phyloP scores from a whole-genome alignment of 345 rosid genomes.

The Hypericum androsaemum region DNA sequence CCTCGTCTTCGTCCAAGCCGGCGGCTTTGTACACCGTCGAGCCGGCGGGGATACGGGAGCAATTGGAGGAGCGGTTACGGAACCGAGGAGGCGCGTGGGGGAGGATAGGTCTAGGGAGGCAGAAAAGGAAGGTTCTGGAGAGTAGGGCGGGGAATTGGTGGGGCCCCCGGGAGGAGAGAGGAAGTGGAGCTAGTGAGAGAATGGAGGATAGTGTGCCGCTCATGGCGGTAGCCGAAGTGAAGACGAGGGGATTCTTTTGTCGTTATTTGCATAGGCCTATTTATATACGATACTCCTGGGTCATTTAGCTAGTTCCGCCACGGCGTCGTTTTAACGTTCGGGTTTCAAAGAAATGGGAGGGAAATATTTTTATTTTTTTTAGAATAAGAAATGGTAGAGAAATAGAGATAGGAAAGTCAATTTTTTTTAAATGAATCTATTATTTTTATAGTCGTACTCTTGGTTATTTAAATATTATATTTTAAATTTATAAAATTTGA shows the following conservation, averaged over 20 bases:
- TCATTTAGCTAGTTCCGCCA: too few species aligned
- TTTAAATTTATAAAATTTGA: too few species aligned
- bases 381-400: conserved; percentile 11
- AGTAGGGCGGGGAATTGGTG: conserved; percentile 17
- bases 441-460: too few species aligned
- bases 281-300: too few species aligned
- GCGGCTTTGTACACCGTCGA: conserved; percentile 55
- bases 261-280: not conserved
- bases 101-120: conserved; percentile 23
- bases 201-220: conserved; percentile 31
- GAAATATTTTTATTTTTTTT: too few species aligned
- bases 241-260: not conserved
- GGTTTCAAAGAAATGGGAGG: conserved; percentile 9
- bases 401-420: not conserved
- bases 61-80: conserved; percentile 24
- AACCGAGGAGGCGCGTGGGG: conserved; percentile 10
- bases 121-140: conserved; percentile 18
- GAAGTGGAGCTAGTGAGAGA: conserved; percentile 11
- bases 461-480: too few species aligned
- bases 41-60: conserved; percentile 38
- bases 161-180: conserved; percentile 14
- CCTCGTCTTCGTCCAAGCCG: conserved; percentile 32
- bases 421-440: too few species aligned
- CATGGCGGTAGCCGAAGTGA: conserved; percentile 42
- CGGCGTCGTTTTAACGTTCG: too few species aligned